Percentiles rank a stretch among this genome's conserved stretches.
phyloP scores from a whole-genome alignment of 2,329 filamentous ascomycete genomes.

The Fusarium setosum region DNA sequence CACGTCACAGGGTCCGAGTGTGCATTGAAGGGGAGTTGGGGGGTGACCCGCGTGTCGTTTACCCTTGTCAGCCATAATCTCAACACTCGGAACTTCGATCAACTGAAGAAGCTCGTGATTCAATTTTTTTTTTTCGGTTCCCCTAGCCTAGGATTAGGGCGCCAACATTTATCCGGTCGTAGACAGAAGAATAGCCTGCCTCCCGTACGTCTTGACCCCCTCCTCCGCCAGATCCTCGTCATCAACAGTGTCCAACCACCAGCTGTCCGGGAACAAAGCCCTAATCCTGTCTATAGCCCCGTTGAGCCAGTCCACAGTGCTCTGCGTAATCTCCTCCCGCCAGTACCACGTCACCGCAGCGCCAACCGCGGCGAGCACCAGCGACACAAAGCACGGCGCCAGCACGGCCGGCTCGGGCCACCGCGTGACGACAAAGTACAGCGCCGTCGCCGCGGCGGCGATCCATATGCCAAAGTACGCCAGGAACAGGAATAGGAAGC shows the following conservation, averaged over 20 bases:
- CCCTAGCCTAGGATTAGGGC: too few relatives aligned
- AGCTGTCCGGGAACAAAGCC: slow-evolving; percentile 7
- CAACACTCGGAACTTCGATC: too few relatives aligned
- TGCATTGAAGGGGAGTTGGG: too few relatives aligned
- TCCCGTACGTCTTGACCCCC: slow-evolving; percentile 12
- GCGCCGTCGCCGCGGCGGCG: slow-evolving; percentile 23
- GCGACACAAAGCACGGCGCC: slow-evolving; percentile 38
- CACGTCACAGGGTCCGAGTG: too few relatives aligned
- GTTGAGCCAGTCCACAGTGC: neutral
- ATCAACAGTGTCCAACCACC: slow-evolving; percentile 21
- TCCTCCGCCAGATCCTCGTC: slow-evolving; percentile 27
- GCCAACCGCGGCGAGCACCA: slow-evolving; percentile 22
- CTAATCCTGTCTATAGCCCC: neutral
- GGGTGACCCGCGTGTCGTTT: too few relatives aligned
- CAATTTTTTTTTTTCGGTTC: too few relatives aligned
- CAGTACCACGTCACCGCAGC: slow-evolving; percentile 20
- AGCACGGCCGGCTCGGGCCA: slow-evolving; percentile 43
- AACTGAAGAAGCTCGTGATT: too few relatives aligned
- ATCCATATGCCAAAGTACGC: slow-evolving; percentile 34
- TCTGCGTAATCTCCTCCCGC: slow-evolving; percentile 10
- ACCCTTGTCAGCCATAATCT: too few relatives aligned
- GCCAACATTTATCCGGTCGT: too few relatives aligned
- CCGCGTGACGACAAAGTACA: slow-evolving; percentile 44
- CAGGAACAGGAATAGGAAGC: neutral
- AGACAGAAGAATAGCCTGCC: neutral